phyloP scores from a whole-genome alignment of 2,329 filamentous ascomycete genomes.

The Huntiella decipiens region DNA sequence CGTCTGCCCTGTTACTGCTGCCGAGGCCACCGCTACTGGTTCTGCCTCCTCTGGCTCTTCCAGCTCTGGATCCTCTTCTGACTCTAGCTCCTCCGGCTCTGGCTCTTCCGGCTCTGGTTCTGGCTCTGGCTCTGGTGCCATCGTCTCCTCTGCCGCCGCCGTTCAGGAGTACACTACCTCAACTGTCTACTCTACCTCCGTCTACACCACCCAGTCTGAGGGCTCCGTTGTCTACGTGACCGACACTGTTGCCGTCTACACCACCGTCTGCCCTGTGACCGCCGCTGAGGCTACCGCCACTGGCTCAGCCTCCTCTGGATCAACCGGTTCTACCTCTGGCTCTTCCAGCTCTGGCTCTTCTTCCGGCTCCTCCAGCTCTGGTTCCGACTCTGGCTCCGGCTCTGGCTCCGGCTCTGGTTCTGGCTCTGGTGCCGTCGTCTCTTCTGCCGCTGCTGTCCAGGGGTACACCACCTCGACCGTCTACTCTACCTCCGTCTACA shows the following conservation, averaged over 20 bases:
- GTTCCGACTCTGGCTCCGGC: neutral
- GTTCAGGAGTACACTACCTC: slow-evolving; percentile 3
- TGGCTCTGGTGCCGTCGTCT: neutral
- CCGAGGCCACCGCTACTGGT: neutral
- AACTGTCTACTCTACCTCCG: slow-evolving; percentile 3
- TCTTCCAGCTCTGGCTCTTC: neutral
- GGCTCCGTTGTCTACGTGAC: slow-evolving; percentile 20
- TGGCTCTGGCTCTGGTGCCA: neutral
- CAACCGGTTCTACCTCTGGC: slow-evolving; percentile 11
- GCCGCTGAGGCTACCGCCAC: slow-evolving; percentile 15
- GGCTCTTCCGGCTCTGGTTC: neutral
- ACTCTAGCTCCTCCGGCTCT: neutral
- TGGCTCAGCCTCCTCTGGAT: neutral
- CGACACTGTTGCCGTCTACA: slow-evolving; percentile 22
- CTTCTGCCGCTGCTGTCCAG: neutral
- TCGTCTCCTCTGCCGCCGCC: neutral
- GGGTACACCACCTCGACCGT: slow-evolving; percentile 7
- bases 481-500: slow-evolving; percentile 3
- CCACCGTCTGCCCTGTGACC: slow-evolving; percentile 27
- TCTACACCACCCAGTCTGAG: slow-evolving; percentile 14
- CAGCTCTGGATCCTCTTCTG: neutral
- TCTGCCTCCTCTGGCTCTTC: neutral
- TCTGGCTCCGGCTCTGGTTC: slow-evolving; percentile 17
- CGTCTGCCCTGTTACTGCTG: slow-evolving; percentile 28
- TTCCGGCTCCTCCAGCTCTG: slow-evolving; percentile 16